Evolutionary conservation across 305 asterid genomes (phyloP), one percentile per base, ranked within the genome.

Genomic region (Stenogyne calaminthoides): DNA sequence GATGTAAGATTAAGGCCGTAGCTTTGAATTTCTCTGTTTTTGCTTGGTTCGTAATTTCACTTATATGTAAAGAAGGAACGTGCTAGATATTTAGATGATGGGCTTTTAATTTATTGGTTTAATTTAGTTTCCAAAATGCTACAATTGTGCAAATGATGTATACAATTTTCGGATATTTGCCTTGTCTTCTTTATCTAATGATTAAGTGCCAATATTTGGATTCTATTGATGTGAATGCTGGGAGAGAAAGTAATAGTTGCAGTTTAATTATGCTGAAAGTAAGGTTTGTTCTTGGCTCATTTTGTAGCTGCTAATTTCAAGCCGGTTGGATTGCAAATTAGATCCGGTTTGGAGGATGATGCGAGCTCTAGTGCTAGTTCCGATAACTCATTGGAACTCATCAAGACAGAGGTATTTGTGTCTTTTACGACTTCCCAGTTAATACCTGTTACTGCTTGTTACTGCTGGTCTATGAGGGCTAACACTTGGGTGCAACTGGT

Each of bases 301-400:
- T 25, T 67, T 44, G 57, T 72, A 83, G 82, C 82, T 82, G 81
- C 76, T 59, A 85, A 76, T 75, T 76, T 76, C 80, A 79, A 76
- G 84, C 80, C 74, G 37, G 80, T 60, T 60, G 79, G 87, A 75
- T 55, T 61, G 80, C 86, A 71, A 42, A 79, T 86, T 80, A 83
- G 64, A 59, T 88, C 92, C 76, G 79, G 82, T 71, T 81, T 77
- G 84, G 91, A 85, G 76, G 77, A 77, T 76, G 88, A 85, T 51
- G 77, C 55, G 19, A 66, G 86, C 76, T 69, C 90, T 58, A 37
- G 80, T 15, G 74, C 54, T 66, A 61, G 77, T 74, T 80, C 88
- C 5, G 82, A 80, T 70, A 75, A 67, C 16, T 57, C 88, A 18
- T 61, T 72, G 42, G 84, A 88, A 67, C 78, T 64, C 77, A 56